Base-by-base conservation (phyloP, 306 rosid genomes). In the Acmispon strigosus region DNA sequence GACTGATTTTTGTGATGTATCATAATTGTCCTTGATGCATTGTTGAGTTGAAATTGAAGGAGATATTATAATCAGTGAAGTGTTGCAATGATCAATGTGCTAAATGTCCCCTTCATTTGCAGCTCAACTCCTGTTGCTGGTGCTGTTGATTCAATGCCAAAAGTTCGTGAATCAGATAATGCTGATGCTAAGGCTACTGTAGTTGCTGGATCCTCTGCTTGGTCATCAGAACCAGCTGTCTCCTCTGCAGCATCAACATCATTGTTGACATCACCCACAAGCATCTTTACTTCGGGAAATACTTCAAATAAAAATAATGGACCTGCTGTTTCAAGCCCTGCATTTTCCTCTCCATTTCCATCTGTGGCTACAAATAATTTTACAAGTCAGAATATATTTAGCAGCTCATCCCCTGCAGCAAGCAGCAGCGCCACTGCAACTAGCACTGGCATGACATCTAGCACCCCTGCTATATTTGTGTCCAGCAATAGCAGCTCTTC, bases 231-330 rank as follows among this genome's bases (percentile, higher is more conserved):
- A 76, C 52, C 62, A 48, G 76, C 68, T 55, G 59, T 76, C 80
- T 49, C 76, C 41, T 69, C 86, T 69, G 70, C 88, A 36, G 85
- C 76, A 42, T 66, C 84, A 14, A 24, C 86, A 44, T 62, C 86
- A 45, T 68, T 66, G 54, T 9, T 77, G 47, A 49, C 84, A 19
- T 45, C 84, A 44, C 61, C 83, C 36, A n/a, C 77, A 29, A 73
- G 74, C 44, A 51, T 73, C 49, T 82, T 82, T 57, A 56, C 82
- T 37, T 66, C 79, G 51, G 69, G 80, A 41, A 53, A 54, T 70
- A 76, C 39, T 83, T 82, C 81, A 50, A 74, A 60, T 73, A 70
- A 71, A 51, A 84, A 52, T 59, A 81, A 77, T 63, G 96, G 89
- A 20, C 41, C 83, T 75, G 32, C 66, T 73, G 81, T 80, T 79